A percentile compares a stretch with the other conserved stretches of the same genome.
Conservation (phyloP, 2,329 filamentous ascomycete species). For the Grosmannia clavigera region DNA sequence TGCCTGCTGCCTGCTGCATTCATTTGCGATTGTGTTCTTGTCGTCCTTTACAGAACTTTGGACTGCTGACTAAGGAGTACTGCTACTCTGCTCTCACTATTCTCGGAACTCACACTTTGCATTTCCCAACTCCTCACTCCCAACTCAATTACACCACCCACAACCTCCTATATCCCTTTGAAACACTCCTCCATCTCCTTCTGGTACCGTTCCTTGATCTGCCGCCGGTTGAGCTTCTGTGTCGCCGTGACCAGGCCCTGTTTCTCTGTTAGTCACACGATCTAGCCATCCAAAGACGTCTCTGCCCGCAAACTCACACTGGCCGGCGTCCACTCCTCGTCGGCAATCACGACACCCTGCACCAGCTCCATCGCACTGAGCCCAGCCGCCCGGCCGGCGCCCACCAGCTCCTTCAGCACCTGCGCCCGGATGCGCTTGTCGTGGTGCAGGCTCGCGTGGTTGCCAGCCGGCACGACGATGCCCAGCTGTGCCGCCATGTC, state of each 20-base stretch:
- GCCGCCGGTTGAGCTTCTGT: slow-evolving; percentile 45
- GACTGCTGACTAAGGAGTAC: no score
- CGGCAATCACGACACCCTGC: slow-evolving; percentile 61
- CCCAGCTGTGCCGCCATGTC: slow-evolving; percentile 48
- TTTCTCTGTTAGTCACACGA: background rate
- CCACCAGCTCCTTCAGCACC: slow-evolving; percentile 56
- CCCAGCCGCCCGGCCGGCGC: slow-evolving; percentile 51
- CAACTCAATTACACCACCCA: background rate
- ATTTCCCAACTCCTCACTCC: background rate
- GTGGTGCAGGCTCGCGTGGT: slow-evolving; percentile 40
- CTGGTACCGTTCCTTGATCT: slow-evolving; percentile 36
- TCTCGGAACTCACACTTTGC: no score
- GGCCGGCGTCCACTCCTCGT: slow-evolving; percentile 79
- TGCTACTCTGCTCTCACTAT: no score
- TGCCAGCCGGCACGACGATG: slow-evolving; percentile 25
- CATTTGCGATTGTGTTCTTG: no score
- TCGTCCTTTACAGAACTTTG: no score
- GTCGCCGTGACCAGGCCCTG: slow-evolving; percentile 50
- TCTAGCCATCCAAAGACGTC: background rate
- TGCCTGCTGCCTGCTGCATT: no score
- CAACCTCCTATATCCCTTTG: background rate
- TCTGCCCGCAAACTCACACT: slow-evolving; percentile 49
- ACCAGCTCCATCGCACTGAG: slow-evolving; percentile 63
- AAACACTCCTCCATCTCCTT: slow-evolving; percentile 36
- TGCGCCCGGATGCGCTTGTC: slow-evolving; percentile 50